Conservation (phyloP, 2,329 filamentous ascomycete species). For the Zelopaecilomyces penicillatus region DNA sequence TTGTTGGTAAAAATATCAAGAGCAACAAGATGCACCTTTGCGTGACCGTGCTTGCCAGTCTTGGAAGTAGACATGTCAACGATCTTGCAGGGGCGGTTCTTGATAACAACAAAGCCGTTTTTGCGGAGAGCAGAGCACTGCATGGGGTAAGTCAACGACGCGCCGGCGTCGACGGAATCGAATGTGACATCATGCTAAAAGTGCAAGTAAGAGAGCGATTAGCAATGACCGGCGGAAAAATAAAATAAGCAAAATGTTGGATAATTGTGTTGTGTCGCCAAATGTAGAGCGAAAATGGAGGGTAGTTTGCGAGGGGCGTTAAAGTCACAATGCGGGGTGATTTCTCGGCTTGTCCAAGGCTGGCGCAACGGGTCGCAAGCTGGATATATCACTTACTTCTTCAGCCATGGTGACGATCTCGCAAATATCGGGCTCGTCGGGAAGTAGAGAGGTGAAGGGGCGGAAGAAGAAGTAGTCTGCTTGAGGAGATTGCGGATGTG, state of each 20-base stretch:
- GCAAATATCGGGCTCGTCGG: constrained; percentile 25
- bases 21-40: constrained; percentile 97
- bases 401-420: constrained; percentile 50
- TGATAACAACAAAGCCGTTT: constrained; percentile 98
- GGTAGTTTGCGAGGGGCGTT: constrained; percentile 25
- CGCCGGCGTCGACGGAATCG: constrained; percentile 92
- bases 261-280: too few species aligned
- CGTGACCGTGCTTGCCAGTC: constrained; percentile 99
- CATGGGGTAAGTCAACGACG: constrained; percentile 90
- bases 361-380: constrained; percentile 15
- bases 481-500: constrained; percentile 15
- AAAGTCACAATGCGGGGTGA: constrained; percentile 40
- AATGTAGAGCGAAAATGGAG: too few species aligned
- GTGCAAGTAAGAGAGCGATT: constrained; percentile 4
- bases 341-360: constrained; percentile 21
- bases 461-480: constrained; percentile 8
- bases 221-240: too few species aligned
- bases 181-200: constrained; percentile 62
- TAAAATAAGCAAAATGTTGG: too few species aligned
- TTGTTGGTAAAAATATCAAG: constrained; percentile 99
- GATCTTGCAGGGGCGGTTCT: constrained; percentile 99
- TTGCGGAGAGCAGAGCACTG: constrained; percentile 99
- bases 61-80: constrained; percentile 99
- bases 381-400: constrained; percentile 38
- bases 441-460: constrained; percentile 19